Evolutionary conservation across 2,329 filamentous ascomycete species (phyloP), one percentile per base, ranked within the genome.

Genomic region (Didymosphaeria variabile): DNA sequence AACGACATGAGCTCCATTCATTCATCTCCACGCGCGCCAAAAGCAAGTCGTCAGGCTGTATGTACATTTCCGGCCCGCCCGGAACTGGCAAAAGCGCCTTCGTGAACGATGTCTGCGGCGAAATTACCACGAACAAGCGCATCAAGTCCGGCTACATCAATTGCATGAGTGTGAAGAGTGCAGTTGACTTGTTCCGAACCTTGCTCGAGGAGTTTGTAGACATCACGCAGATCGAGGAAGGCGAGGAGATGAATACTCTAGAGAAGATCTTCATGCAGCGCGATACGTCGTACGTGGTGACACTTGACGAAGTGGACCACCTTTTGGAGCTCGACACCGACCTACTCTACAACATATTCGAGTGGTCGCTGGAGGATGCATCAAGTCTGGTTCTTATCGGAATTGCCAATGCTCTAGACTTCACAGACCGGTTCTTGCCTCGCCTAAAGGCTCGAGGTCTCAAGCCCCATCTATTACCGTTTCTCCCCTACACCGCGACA

Each of bases 71-170:
- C 69, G 95, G 95, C 0, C 95, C 95, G 4, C 95, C 95, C 2
- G 95, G 95, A 12, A 99, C 95, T 0, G 95, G 95, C 57, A 99
- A 99, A 82, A 98, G 94, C 77, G 95, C 95, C 32, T 90, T 98
- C 83, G 88, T 98, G 63, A 89, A 89, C 64, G 90, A 96, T 74
- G 87, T 97, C 54, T 91, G 91, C 51, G 82, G 87, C 51, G 83
- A 88, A 46, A 79, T 90, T 52, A 80, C 82, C 36, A 80, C 84
- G 17, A 77, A 82, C 1, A 71, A 78, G 13, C 78, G 78, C 4
- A 82, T 95, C 56, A 88, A 87, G 70, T 88, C 90, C 56, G 89
- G 89, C 2, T 94, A 94, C 73, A 86, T 99, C 83, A 99, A 99
- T 77, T 99, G 95, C 80, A 97, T 97, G 89, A 97, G 94, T 79